Percentiles rank a stretch among this genome's conserved stretches.
Conservation (phyloP, 1,284 basidiomycete species). For the Apiotrichum mycotoxinovorans region DNA sequence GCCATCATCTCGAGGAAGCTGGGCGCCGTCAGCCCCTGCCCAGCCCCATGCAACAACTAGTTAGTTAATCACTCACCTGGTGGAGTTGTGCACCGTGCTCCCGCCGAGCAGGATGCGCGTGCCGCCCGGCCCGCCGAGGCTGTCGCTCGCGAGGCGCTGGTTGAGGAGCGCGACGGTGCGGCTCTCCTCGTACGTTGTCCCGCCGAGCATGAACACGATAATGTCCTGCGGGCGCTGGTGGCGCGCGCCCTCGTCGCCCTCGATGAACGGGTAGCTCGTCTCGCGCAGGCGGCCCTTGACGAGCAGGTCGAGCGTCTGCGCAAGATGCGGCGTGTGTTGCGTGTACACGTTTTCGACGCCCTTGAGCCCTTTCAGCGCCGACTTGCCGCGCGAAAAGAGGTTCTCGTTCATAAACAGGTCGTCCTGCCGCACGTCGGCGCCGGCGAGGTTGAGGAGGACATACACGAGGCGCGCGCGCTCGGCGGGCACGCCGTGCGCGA, state of each 20-base stretch:
- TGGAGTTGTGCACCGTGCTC: slow-evolving; percentile 87
- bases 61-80: slow-evolving; percentile 59
- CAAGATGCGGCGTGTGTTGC: slow-evolving; percentile 90
- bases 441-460: slow-evolving; percentile 87
- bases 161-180: slow-evolving; percentile 77
- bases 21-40: neutral
- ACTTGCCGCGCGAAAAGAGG: slow-evolving; percentile 88
- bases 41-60: too few species aligned
- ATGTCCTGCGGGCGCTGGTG: slow-evolving; percentile 71
- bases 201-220: slow-evolving; percentile 91
- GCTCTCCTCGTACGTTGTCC: slow-evolving; percentile 90
- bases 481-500: slow-evolving; percentile 73
- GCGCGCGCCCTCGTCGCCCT: slow-evolving; percentile 55
- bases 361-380: slow-evolving; percentile 93
- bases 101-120: slow-evolving; percentile 78
- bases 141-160: slow-evolving; percentile 60
- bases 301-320: slow-evolving; percentile 85
- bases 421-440: slow-evolving; percentile 93
- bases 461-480: slow-evolving; percentile 89
- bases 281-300: slow-evolving; percentile 84
- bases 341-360: slow-evolving; percentile 99
- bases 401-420: slow-evolving; percentile 97
- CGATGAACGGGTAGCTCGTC: slow-evolving; percentile 84
- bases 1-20: slow-evolving; percentile 51
- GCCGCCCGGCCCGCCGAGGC: slow-evolving; percentile 53